Base-by-base conservation (phyloP, 2,329 filamentous ascomycete species). In the Alternaria metachromatica region DNA sequence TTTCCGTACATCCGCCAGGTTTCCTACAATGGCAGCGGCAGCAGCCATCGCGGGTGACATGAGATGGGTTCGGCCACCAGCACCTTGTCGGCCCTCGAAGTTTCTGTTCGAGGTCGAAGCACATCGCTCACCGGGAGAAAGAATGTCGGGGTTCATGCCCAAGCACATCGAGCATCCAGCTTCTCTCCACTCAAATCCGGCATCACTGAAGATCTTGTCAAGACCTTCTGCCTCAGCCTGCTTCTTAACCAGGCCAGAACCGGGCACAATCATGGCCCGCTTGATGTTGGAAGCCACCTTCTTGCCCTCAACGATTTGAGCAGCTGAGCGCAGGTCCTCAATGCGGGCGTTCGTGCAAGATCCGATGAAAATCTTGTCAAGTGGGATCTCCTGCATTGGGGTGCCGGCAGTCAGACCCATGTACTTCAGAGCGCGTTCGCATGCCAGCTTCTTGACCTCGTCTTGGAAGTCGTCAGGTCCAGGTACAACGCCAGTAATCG, bases 151-250 rank as follows among this genome's bases (percentile, higher is more conserved):
- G 85, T 99, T 99, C 95, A 99, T 99, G 79, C 96, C 96, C 59
- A 99, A 87, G 80, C 96, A 98, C 96, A 99, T 99, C 67, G 93
- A 97, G 87, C 96, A 99, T 54, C 96, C 96, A 70, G 96, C 96
- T 84, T 99, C 96, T 78, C 96, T 89, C 95, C 95, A 98, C 80
- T 98, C 95, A 71, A 98, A 98, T 8, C 96, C 96, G 53, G 96
- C 94, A 65, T 97, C 93, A 9, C 84, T 77, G 82, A 99, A 98
- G 77, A 97, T 92, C 84, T 94, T 93, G 82, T 98, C 93, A 5
- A 99, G 89, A 57, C 95, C 95, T 82, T 98, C 96, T 3, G 88
- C 84, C 82, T 99, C 95, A 6, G 96, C 96, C 81, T 94, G 92
- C 64, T 90, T 88, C 86, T 97, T 98, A 74, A 99, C 92, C 8